Evolutionary conservation across 108 stramenopile genomes (phyloP), one percentile per base, ranked within the genome.

Genomic region (Mediolabrus comicus): DNA sequence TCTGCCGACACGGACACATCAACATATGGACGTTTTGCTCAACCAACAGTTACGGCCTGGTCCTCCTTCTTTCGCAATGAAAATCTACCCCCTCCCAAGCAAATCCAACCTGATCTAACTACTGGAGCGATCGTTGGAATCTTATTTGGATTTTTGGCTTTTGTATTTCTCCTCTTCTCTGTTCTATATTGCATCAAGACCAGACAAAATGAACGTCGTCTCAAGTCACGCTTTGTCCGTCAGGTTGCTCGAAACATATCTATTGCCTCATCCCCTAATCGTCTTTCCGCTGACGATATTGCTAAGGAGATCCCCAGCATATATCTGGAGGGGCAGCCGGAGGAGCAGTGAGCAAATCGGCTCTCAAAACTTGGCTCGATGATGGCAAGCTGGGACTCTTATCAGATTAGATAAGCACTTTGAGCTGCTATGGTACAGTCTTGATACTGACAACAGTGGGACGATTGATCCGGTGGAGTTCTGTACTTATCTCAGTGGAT

Each of bases 161-260:
- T 30, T 14, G 39, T 87, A 34, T 72, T 83, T 9, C 68, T 87
- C 19, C 22, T 84, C 25, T 80, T 80, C 39, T 11, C 14, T 14
- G 39, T 41, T 14, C 14, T 11, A 14, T 14, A 41, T 14, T 12
- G 11, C 12, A 41, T 41, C 39, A 11, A 41, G 39, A 14, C 39
- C 12, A 41, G 14, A 14, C 11, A 41, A 14, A 11, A 41, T 11
- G 14, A 14, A 14, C 12, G 12, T 11, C 11, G 39, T 11, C 14
- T 12, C 39, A 11, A 14, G 12, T 12, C 11, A 14, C 39, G 39
- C 14, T 14, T 41, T 14, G 39, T 41, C 14, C 39, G 14, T 11
- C 39, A 41, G 39, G 39, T 41, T 11, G 24, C 59, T 34, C 28
- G 69, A 6, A 70, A 77, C 32, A 69, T 77, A 17, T 7, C 16